Conservation (phyloP, 176 grass and related monocot species). For the Echinochloa phyllopogon region DNA sequence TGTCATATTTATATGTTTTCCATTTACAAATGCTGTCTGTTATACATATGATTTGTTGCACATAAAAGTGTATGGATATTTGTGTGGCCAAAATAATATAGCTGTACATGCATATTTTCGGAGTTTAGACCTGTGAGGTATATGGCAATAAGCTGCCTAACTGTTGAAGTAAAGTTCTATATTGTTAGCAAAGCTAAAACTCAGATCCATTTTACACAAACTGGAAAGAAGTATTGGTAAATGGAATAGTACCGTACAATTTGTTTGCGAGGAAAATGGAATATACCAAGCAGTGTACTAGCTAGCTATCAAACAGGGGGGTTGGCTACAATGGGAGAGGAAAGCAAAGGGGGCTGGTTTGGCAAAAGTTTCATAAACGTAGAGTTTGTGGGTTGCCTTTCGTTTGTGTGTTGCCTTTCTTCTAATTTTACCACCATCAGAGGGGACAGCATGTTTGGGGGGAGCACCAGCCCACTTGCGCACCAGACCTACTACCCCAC, state of each 20-base stretch:
- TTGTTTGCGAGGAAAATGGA: too few species aligned
- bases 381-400: constrained; percentile 34
- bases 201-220: background rate
- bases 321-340: background rate
- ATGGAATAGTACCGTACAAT: background rate
- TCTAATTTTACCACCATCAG: constrained; percentile 37
- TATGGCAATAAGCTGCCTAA: background rate
- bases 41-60: background rate
- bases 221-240: background rate
- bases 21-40: background rate
- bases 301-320: background rate
- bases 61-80: background rate
- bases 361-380: constrained; percentile 38
- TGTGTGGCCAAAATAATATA: background rate
- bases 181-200: constrained; percentile 6
- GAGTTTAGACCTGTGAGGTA: background rate
- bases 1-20: background rate
- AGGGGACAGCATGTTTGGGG: constrained; percentile 37
- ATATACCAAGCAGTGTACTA: background rate
- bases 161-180: background rate
- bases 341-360: constrained; percentile 26
- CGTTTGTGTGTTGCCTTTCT: constrained; percentile 36
- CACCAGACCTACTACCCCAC: constrained; percentile 34
- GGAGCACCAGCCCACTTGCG: constrained; percentile 52
- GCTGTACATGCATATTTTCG: background rate